phyloP scores from a whole-genome alignment of 2,329 filamentous ascomycete species.

The Zelopaecilomyces penicillatus region DNA sequence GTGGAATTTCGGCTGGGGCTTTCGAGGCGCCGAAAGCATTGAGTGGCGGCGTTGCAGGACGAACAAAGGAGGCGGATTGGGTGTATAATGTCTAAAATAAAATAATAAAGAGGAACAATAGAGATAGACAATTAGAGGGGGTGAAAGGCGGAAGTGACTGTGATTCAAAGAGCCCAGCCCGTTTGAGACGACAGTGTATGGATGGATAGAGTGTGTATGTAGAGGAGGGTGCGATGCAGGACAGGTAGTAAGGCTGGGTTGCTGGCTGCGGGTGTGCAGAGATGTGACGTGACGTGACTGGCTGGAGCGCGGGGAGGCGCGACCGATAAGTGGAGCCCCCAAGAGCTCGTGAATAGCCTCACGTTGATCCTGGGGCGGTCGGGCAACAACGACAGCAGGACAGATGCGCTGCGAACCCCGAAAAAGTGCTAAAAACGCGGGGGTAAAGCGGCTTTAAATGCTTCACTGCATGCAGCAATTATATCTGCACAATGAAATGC shows the following conservation, averaged over 20 bases:
- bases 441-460: slow-evolving; percentile 13
- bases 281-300: slow-evolving; percentile 16
- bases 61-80: too few species aligned
- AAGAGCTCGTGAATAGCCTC: slow-evolving; percentile 32
- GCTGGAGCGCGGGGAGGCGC: slow-evolving; percentile 9
- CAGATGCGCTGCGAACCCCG: slow-evolving; percentile 6
- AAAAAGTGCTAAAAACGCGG: slow-evolving; percentile 17
- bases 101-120: not conserved
- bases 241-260: not conserved
- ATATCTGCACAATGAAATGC: slow-evolving; percentile 25
- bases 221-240: not conserved
- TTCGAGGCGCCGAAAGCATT: too few species aligned
- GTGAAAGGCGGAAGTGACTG: not conserved
- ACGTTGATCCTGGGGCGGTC: slow-evolving; percentile 17
- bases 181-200: not conserved
- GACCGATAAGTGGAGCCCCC: slow-evolving; percentile 8
- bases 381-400: slow-evolving; percentile 13
- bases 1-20: too few species aligned
- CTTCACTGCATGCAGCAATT: slow-evolving; percentile 21
- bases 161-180: too few species aligned
- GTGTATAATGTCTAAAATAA: not conserved
- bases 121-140: not conserved
- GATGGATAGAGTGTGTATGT: not conserved
- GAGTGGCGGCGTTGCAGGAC: too few species aligned
- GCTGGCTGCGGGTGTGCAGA: slow-evolving; percentile 8